Percentiles rank a stretch among this genome's conserved stretches.
Conservation (phyloP, 345 rosid species). For the Jatropha curcas region DNA sequence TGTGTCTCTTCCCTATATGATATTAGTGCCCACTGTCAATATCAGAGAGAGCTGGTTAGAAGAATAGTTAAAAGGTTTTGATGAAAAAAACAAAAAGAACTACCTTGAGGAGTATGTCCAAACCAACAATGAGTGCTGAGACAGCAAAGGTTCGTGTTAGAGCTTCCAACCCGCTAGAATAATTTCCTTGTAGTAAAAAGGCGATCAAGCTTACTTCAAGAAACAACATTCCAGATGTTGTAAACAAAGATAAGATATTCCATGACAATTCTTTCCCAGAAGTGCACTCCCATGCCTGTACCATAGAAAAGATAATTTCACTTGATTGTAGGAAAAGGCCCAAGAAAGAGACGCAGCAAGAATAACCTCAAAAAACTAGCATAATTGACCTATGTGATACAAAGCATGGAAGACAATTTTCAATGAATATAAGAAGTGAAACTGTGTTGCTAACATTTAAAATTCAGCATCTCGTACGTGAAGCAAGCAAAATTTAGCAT, state of each 20-base stretch:
- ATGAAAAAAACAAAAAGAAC: conserved; percentile 6
- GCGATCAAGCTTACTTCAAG: conserved; percentile 96
- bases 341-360: background rate
- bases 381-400: background rate
- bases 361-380: background rate
- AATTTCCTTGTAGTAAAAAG: conserved; percentile 84
- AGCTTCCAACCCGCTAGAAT: conserved; percentile 73
- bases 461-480: background rate
- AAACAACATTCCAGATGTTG: conserved; percentile 91
- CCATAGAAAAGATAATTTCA: conserved; percentile 1
- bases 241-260: conserved; percentile 74
- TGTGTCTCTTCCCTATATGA: background rate
- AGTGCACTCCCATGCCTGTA: conserved; percentile 83
- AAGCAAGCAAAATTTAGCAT: background rate
- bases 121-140: conserved; percentile 68
- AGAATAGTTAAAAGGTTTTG: conserved; percentile 1
- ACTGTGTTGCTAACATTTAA: background rate
- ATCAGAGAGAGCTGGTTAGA: background rate
- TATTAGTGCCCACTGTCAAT: background rate
- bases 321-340: background rate
- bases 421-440: background rate
- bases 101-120: conserved; percentile 92
- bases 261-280: conserved; percentile 74
- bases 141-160: conserved; percentile 72
- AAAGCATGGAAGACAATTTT: background rate